Evolutionary conservation across 2,329 filamentous ascomycete genomes (phyloP), one percentile per base, ranked within the genome.

Genomic region (Aspergillus tanneri): DNA sequence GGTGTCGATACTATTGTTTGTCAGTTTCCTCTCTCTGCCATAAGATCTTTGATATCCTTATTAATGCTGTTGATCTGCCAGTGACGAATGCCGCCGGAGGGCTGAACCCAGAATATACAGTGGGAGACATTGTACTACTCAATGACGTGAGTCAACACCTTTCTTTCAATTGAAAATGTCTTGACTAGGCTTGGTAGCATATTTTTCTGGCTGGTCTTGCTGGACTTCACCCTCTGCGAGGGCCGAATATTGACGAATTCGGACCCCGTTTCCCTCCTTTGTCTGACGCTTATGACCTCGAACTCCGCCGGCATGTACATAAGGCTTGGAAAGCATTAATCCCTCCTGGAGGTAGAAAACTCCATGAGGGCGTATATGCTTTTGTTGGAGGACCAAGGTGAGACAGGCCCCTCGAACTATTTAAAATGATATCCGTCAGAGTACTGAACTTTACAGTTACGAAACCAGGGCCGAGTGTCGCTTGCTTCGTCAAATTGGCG

Each of bases 51-150:
- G 24, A 35, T 23, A 11, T 18, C 18, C 18, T 30, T 23, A 16
- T 22, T 40, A 38, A 28, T n/a, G 7, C n/a, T 35, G 16, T 34
- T 12, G 11, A 28, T 35, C 18, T 19, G n/a, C 47, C 58, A 81
- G 80, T 85, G 55, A 87, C 83, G 35, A 87, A 86, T 63, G 83
- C 84, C 35, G 82, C 83, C 32, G 84, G 84, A 48, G 83, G 82
- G 10, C 66, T 86, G 27, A 86, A 86, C 64, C 74, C 78, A n/a
- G 74, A 77, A 28, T 86, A 85, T 67, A 69, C 68, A 19, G 81
- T 86, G 23, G 84, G 84, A 39, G 84, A 86, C 63, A 80, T 87
- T 48, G 79, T 85, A 35, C 68, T 84, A 39, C 61, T 87, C 46
- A 84, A 85, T 59, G 83, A 87, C 69, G 80, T 81, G 71, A 54